Base-by-base conservation (phyloP, 2,329 filamentous ascomycete species). In the Xylariomycetidae sp. region DNA sequence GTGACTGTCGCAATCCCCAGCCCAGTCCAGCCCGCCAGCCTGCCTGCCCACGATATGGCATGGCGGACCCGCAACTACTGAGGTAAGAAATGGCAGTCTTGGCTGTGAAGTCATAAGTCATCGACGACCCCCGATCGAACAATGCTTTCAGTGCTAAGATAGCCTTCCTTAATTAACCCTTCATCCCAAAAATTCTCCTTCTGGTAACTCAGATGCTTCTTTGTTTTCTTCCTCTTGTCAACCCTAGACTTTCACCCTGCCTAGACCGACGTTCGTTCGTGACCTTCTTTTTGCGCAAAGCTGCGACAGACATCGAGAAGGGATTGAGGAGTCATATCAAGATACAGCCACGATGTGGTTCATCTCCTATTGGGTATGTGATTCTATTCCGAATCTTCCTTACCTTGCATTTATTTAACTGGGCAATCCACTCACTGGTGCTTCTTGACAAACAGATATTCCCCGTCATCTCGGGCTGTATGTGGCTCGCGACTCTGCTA, bases 401-500 rank as follows among this genome's bases (percentile, higher is more conserved):
- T 6, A 14, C 22, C 19, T 18, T 22, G n/a, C 17, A 14, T n/a
- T 29, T 6, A 4, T 12, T 4, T 10, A 31, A n/a, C 13, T 17
- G 16, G 17, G 24, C 20, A 27, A 13, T 14, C 19, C n/a, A 26
- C 24, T 37, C 25, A 28, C 36, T 34, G 29, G 32, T 29, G 27
- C 29, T 18, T 13, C 20, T 14, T 14, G n/a, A 25, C 22, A 19
- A 19, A 19, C 43, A 72, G 82, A 60, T 82, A 37, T 68, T 88
- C 20, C 85, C 85, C 44, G 63, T 87, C 40, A 68, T 88, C 45
- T 79, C 82, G 29, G 73, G 77, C 44, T 49, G 73, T 37, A 64
- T 75, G 44, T 83, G 79, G 79, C 66, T 82, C 10, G 70, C 68
- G 40, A 86, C 78, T 55, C 69, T 89, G 12, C 67, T 87, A 17